Evolutionary conservation across 352 stramenopile species (phyloP).

Genomic region (Blastocystis hominis): DNA sequence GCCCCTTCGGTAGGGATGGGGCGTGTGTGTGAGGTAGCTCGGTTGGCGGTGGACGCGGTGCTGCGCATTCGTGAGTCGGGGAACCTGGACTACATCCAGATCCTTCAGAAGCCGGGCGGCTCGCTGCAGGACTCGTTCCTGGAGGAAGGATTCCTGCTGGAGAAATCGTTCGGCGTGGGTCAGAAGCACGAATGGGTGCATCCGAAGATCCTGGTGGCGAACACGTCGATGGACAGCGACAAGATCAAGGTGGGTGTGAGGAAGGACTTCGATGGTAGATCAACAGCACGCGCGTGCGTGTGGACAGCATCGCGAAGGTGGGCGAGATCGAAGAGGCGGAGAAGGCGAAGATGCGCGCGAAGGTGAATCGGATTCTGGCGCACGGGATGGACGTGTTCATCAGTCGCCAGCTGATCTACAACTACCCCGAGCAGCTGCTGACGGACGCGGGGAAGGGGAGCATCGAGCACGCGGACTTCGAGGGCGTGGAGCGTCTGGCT

Average conservation of each 20-base stretch:
- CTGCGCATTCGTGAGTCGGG: slow-evolving; percentile 82
- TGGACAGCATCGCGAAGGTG: slow-evolving; percentile 96
- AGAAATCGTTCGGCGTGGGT: slow-evolving; percentile 81
- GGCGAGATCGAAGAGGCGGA: slow-evolving; percentile 98
- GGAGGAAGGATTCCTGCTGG: slow-evolving; percentile 91
- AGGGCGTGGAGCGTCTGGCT: slow-evolving; percentile 71
- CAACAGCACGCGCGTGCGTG: slow-evolving; percentile 71
- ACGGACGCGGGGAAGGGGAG: slow-evolving; percentile 90
- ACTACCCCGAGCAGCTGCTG: slow-evolving; percentile 83
- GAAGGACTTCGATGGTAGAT: background rate
- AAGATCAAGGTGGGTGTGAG: slow-evolving; percentile 91
- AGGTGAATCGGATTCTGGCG: slow-evolving; percentile 95
- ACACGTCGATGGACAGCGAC: slow-evolving; percentile 98
- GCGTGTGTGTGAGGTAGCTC: background rate
- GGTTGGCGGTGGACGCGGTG: slow-evolving; percentile 88
- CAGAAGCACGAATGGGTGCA: slow-evolving; percentile 88
- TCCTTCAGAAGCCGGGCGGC: slow-evolving; percentile 93
- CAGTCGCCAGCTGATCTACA: slow-evolving; percentile 96
- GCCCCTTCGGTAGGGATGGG: slow-evolving; percentile 77
- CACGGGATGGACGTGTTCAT: slow-evolving; percentile 92
- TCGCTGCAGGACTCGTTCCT: slow-evolving; percentile 90
- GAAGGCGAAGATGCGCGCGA: slow-evolving; percentile 97
- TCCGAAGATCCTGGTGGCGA: slow-evolving; percentile 93
- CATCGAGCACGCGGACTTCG: slow-evolving; percentile 88
- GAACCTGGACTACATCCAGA: slow-evolving; percentile 96